Evolutionary conservation across 2,329 filamentous ascomycete genomes (phyloP).

Genomic region (Aspergillus niger): DNA sequence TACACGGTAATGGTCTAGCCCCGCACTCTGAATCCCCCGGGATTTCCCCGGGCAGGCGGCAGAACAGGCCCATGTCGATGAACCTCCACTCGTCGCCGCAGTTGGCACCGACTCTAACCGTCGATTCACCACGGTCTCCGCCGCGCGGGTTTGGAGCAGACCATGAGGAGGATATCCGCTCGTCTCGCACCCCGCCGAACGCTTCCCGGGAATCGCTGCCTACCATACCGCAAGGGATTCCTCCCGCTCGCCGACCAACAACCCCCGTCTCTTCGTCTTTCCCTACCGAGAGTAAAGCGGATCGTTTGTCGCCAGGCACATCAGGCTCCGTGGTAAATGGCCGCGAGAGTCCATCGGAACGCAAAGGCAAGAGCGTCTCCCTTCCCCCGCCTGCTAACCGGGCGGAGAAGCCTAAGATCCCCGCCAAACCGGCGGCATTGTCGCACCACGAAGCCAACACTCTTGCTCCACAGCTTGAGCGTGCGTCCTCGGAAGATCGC

Average conservation of each 20-base stretch:
- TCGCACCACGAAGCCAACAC: conserved; percentile 33
- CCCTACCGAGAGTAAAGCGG: conserved; percentile 19
- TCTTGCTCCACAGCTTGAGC: conserved; percentile 31
- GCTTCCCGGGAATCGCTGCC: conserved; percentile 29
- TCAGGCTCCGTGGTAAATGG: conserved; percentile 16
- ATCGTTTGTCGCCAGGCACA: conserved; percentile 25
- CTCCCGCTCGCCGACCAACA: conserved; percentile 28
- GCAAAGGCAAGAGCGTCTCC: conserved; percentile 43
- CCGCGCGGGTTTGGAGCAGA: conserved; percentile 37
- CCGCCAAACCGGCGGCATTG: conserved; percentile 47
- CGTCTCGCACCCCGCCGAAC: conserved; percentile 29
- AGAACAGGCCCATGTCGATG: conserved; percentile 53
- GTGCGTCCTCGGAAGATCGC: conserved; percentile 44
- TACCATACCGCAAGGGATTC: conserved; percentile 20
- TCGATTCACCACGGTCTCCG: conserved; percentile 48
- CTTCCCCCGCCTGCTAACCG: conserved; percentile 77
- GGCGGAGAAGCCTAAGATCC: conserved; percentile 73
- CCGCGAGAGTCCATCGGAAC: conserved; percentile 28
- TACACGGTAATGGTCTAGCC: conserved; percentile 26
- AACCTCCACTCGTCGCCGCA: conserved; percentile 45
- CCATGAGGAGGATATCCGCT: conserved; percentile 67
- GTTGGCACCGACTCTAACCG: conserved; percentile 44
- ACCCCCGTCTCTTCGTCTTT: conserved; percentile 34
- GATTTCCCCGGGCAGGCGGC: conserved; percentile 62
- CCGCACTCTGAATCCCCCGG: conserved; percentile 49